Conservation (phyloP, 768 basidiomycete species). For the Rhodotorula sphaerocarpa region DNA sequence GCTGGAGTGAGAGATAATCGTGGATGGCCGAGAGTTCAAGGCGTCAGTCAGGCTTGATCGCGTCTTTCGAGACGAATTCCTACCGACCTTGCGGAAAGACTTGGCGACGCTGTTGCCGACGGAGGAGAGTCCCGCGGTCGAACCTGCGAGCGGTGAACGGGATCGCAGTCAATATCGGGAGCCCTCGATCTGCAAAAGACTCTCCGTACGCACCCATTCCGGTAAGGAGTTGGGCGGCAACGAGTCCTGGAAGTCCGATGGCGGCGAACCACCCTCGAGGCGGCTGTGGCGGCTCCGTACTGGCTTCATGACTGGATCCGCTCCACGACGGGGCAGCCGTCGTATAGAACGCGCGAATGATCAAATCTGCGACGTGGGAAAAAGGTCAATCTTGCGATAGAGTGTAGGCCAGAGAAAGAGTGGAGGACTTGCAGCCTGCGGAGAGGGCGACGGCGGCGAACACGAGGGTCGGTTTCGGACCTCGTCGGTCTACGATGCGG, state of each 20-base stretch:
- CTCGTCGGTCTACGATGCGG: constrained; percentile 22
- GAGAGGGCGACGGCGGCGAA: constrained; percentile 17
- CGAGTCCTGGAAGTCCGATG: constrained; percentile 8
- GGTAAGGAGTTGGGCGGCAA: constrained; percentile 2
- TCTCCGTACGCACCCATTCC: constrained; percentile 11
- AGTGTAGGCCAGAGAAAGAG: background rate
- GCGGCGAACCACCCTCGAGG: background rate
- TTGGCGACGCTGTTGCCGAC: constrained; percentile 29
- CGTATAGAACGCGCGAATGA: constrained; percentile 15
- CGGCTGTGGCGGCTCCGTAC: too few species aligned
- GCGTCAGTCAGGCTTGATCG: too few species aligned
- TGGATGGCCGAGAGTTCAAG: background rate
- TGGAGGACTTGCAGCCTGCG: constrained; percentile 3
- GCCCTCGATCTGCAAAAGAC: background rate
- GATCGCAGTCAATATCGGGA: background rate
- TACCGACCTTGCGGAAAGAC: constrained; percentile 19
- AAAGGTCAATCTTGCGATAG: background rate
- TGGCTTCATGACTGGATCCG: too few species aligned
- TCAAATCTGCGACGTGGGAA: constrained; percentile 2
- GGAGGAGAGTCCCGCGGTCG: constrained; percentile 16
- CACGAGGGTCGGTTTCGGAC: constrained; percentile 7
- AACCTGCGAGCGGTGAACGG: background rate
- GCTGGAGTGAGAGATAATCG: background rate
- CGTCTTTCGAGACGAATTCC: too few species aligned
- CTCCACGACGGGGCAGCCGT: constrained; percentile 4